Base-by-base conservation (phyloP, 805 yeast species). In the Teunomyces barrocoloradensis region DNA sequence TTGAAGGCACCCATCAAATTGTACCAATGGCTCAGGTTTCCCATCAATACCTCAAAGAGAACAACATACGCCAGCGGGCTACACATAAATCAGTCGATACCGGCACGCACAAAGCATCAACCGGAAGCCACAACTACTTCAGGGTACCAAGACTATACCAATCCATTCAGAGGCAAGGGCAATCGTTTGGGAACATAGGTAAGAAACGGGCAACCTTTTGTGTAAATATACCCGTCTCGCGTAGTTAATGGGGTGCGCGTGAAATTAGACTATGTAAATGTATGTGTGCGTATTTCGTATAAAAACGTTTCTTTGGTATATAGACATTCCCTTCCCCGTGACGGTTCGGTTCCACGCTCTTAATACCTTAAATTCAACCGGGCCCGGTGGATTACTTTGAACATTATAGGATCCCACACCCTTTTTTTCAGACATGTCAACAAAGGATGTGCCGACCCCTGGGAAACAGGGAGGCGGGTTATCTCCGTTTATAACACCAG, bases 1-100 rank as follows among this genome's bases (percentile, higher is more conserved):
- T 67, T 81, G 46, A 73, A 73, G 45, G 85, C 87, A 0, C 88
- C 88, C 2, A 34, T 45, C n/a, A 63, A 69, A 63, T 50, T 73
- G 15, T 73, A 70, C 54, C 55, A 51, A 2, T 28, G 63, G 11
- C 58, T 72, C 42, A 54, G 56, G 30, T 68, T 63, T 49, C 74
- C 74, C 53, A 34, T 25, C 11, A 35, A 47, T 28, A 49, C 25
- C 25, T 47, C 53, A 9, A 41, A 25, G 21, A 20, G 50, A 10
- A 29, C 40, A 2, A 49, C 52, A 10, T 37, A 21, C 28, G 52
- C 52, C 13, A 33, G 32, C 7, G 33, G 30, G 28, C 5, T 44
- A 21, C 32, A 6, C 32, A 23, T 11, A 33, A 21, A 11, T n/a
- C 11, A 15, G 13, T n/a, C 11, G 23, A 33, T 9, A 11, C 23